Base-by-base conservation (phyloP, 2,329 filamentous ascomycete genomes). In the Stemphylium lycopersici region DNA sequence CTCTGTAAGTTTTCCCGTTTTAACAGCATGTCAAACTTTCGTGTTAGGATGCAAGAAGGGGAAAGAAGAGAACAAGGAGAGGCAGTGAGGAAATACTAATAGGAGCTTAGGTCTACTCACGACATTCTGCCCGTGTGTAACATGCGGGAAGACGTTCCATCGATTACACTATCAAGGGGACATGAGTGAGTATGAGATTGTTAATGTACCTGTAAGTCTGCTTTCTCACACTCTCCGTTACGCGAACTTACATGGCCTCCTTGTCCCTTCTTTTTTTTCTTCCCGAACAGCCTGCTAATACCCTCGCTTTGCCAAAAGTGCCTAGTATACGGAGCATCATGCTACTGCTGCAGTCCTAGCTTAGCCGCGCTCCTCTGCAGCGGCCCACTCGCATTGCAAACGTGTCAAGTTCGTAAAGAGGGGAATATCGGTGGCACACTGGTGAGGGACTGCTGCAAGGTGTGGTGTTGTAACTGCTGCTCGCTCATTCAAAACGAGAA, bases 81-180 rank as follows among this genome's bases (percentile, higher is more conserved):
- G 7, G 3, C 6, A 31, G 3, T 10, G 24, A 16, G 15, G 16
- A 29, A 11, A 24, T 5, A 20, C 45, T 51, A 8, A 51, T 13
- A 1, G 8, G 33, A 15, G 33, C 13, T 15, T 33, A 51, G 40
- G 48, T 38, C 15, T 44, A n/a, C 10, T 38, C 13, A 51, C 48
- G 5, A 31, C 16, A 22, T 45, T 51, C 18, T 51, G 22, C 38
- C 48, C 40, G 12, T 51, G 48, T 15, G 39, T 51, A 2, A 51
- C 48, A 12, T 51, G 32, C 13, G 48, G 33, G 39, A 51, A 51
- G 48, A 51, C 40, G n/a, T 44, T 34, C 20, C 48, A 51, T 7
- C 48, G 48, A 16, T 29, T 51, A 3, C 31, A 45, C 13, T 33
- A 44, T 24, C 12, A 51, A 1, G 48, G 33, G 22, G 40, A 51